Conservation (phyloP, 2,329 filamentous ascomycete genomes). For the Tolypocladium tropicale region DNA sequence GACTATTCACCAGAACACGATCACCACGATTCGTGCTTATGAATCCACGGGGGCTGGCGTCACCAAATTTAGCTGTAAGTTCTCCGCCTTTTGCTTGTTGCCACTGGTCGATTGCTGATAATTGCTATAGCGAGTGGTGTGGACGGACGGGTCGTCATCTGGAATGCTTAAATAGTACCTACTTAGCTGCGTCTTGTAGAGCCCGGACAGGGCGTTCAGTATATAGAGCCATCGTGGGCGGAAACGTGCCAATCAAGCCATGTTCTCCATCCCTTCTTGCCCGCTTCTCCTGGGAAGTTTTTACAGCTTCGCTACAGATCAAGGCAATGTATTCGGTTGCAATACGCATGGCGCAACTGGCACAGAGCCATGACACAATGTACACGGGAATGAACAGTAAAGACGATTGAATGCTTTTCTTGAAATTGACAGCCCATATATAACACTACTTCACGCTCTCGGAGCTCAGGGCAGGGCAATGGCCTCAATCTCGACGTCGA, state of each 20-base stretch:
- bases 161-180: constrained; percentile 53
- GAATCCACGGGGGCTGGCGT: constrained; percentile 55
- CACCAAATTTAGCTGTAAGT: constrained; percentile 79
- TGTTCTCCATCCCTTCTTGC: not conserved
- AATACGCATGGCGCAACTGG: too few species aligned
- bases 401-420: not conserved
- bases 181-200: not conserved
- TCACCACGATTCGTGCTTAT: constrained; percentile 73
- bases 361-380: not conserved
- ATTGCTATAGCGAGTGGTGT: constrained; percentile 59
- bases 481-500: constrained; percentile 83
- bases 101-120: constrained; percentile 14
- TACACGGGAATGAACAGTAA: too few species aligned
- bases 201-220: not conserved
- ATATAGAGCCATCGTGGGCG: not conserved
- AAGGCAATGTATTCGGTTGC: not conserved
- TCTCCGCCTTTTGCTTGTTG: not conserved
- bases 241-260: not conserved
- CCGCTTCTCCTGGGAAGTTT: not conserved
- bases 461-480: constrained; percentile 56
- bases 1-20: constrained; percentile 94
- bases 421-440: not conserved
- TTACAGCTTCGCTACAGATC: not conserved
- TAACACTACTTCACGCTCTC: not conserved
- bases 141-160: constrained; percentile 73